phyloP scores from a whole-genome alignment of 2,329 filamentous ascomycete genomes.

The Zymoseptoria pseudotritici region DNA sequence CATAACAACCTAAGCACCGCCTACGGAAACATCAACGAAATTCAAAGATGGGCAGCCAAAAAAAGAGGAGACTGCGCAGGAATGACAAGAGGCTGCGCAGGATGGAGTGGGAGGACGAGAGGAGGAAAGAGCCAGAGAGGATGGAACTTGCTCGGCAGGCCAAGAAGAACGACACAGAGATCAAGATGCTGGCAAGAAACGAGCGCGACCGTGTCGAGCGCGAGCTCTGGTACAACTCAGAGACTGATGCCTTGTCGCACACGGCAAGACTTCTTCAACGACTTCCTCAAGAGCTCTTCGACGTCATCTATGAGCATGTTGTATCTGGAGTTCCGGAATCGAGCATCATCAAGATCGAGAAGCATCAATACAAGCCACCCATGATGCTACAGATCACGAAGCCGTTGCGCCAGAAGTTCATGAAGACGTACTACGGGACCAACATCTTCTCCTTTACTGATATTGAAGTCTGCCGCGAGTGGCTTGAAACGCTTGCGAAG shows the following conservation, averaged over 20 bases:
- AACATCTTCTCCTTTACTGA: background rate
- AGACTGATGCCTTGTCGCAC: background rate
- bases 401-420: background rate
- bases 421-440: background rate
- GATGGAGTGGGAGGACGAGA: background rate
- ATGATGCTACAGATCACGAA: background rate
- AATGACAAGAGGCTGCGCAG: background rate
- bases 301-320: background rate
- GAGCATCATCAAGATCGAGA: background rate
- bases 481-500: background rate
- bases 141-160: background rate
- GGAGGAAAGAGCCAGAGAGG: background rate
- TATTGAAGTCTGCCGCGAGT: background rate
- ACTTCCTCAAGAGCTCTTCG: constrained; percentile 3
- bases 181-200: background rate
- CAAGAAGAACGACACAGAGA: no score
- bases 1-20: background rate
- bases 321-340: background rate
- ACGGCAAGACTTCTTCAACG: background rate
- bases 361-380: background rate
- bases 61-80: background rate
- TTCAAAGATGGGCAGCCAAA: background rate
- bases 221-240: background rate
- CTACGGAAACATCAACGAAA: background rate
- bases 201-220: background rate